Evolutionary conservation across 23 red algal species (phyloP).

Genomic region (Chondrus crispus): DNA sequence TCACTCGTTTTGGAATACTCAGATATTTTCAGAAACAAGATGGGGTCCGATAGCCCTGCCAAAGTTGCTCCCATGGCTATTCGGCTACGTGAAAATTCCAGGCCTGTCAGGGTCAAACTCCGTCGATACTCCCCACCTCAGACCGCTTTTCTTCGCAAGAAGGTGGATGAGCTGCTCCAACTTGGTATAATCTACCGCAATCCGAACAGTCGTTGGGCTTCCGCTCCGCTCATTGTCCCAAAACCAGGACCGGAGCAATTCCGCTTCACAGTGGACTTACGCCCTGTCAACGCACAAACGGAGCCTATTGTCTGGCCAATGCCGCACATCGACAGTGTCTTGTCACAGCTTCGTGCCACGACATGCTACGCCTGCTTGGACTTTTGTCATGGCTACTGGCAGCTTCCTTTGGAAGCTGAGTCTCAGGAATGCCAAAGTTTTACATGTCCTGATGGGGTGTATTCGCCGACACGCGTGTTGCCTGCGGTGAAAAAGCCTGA

Average conservation of each 20-base stretch:
- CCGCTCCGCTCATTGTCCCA: background rate
- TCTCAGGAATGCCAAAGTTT: constrained; percentile 5
- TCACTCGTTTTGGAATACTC: background rate
- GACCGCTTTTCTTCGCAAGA: background rate
- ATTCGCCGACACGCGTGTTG: constrained; percentile 15
- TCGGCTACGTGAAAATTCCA: background rate
- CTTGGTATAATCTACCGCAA: constrained; percentile 2
- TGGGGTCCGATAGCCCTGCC: background rate
- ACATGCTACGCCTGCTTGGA: constrained; percentile 29
- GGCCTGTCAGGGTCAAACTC: background rate
- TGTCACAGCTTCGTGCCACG: background rate
- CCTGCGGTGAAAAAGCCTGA: background rate
- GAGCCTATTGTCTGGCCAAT: constrained; percentile 14
- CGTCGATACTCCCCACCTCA: background rate
- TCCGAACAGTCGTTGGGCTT: background rate
- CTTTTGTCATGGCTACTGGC: constrained; percentile 36
- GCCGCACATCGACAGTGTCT: background rate
- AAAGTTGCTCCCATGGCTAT: background rate
- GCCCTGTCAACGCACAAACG: constrained; percentile 14
- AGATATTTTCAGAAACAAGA: background rate
- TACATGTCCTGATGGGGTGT: background rate
- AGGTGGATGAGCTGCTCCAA: background rate
- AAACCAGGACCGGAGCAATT: background rate
- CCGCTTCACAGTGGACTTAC: constrained; percentile 34
- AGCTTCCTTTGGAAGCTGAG: background rate